Evolutionary conservation across 257 asterid genomes (phyloP).

Genomic region (Fraxinus anomala): DNA sequence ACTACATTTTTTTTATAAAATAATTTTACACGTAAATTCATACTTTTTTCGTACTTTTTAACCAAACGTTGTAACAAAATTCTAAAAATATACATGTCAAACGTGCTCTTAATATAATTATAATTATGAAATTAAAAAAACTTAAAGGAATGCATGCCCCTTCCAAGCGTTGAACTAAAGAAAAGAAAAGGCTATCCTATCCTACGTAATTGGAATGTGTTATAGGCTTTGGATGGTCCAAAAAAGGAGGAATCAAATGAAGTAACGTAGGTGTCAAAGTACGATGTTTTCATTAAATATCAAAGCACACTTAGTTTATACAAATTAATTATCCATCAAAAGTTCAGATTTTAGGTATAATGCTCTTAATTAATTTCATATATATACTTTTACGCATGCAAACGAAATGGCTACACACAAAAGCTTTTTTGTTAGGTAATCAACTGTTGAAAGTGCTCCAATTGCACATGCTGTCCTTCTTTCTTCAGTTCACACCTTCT

Average conservation of each 20-base stretch:
- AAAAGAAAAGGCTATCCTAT: constrained; percentile 57
- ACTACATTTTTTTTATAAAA: too few relatives aligned
- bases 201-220: constrained; percentile 38
- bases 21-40: too few relatives aligned
- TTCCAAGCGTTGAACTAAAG: constrained; percentile 36
- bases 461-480: constrained; percentile 41
- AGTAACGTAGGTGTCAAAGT: constrained; percentile 45
- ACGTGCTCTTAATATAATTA: too few relatives aligned
- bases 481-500: constrained; percentile 34
- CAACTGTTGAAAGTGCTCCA: constrained; percentile 41
- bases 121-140: neutral
- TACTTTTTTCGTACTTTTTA: too few relatives aligned
- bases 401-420: constrained; percentile 20
- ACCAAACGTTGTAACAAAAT: too few relatives aligned
- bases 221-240: constrained; percentile 40
- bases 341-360: neutral
- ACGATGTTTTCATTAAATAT: constrained; percentile 32
- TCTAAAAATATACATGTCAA: too few relatives aligned
- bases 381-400: constrained; percentile 42
- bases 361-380: neutral
- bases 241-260: constrained; percentile 29
- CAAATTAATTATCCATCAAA: constrained; percentile 8
- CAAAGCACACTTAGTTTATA: neutral
- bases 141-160: constrained; percentile 4
- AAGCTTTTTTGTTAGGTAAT: constrained; percentile 32